phyloP scores from a whole-genome alignment of 305 asterid genomes.

The Solanum hybrid region DNA sequence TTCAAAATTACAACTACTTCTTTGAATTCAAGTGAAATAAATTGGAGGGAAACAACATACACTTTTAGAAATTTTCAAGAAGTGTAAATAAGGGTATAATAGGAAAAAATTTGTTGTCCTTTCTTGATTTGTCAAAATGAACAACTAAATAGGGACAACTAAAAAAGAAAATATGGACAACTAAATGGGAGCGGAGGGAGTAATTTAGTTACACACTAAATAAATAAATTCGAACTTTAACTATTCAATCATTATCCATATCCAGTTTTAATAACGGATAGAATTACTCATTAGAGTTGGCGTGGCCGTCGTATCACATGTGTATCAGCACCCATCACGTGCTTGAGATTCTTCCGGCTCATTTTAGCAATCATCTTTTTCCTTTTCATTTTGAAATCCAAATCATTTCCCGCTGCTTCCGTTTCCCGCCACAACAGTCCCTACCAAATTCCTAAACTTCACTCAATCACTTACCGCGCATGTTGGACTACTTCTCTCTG shows the following conservation, averaged over 20 bases:
- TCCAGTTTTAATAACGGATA: neutral
- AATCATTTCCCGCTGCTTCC: neutral
- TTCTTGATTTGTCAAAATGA: no score
- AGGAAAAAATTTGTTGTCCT: no score
- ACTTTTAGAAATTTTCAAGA: no score
- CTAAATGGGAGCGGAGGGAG: no score
- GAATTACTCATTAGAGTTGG: neutral
- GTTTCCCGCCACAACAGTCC: neutral
- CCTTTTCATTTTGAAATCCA: neutral
- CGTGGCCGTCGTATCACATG: neutral
- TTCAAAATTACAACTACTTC: no score
- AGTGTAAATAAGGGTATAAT: no score
- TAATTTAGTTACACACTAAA: neutral
- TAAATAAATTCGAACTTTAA: neutral
- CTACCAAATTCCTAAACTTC: neutral
- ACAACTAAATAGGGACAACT: no score
- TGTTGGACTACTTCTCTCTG: neutral
- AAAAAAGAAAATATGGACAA: no score
- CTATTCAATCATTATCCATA: neutral
- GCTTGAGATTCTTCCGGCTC: neutral
- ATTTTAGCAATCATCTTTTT: neutral
- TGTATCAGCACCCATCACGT: neutral
- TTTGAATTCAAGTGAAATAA: no score
- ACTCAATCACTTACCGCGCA: neutral
- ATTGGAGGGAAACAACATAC: no score